These are phyloP conservation scores for Polygonum maritimum DNA, from an alignment of 148 eudicot genomes.

Conservation along the genomic window DNA sequence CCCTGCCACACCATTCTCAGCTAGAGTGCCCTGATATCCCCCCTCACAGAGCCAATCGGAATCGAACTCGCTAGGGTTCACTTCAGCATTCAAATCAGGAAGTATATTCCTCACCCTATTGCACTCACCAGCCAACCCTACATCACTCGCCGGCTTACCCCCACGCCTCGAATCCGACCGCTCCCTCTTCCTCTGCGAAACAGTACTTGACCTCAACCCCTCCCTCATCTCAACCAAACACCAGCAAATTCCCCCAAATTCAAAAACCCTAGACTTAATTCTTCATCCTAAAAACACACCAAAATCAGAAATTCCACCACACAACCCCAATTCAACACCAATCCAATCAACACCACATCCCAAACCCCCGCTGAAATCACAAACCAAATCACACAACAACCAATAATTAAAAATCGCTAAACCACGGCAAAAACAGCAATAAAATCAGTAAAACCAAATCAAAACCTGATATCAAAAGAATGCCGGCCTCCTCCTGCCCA, in stretches of 20 bases:
- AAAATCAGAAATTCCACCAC: conserved; percentile 5
- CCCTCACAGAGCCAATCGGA: background rate
- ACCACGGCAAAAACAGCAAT: background rate
- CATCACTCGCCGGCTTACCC: background rate
- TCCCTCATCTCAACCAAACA: conserved; percentile 32
- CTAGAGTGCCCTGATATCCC: background rate
- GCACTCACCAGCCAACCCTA: background rate
- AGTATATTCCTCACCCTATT: conserved; percentile 10
- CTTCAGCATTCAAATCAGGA: background rate
- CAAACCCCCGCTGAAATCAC: background rate
- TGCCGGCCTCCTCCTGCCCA: background rate
- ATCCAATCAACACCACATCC: background rate
- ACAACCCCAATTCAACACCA: background rate
- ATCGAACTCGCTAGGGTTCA: background rate
- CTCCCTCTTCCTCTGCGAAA: conserved; percentile 8
- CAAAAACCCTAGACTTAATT: background rate
- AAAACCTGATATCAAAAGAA: background rate
- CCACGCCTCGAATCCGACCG: conserved; percentile 11
- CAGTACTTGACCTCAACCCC: conserved; percentile 38
- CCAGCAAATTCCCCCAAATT: conserved; percentile 11
- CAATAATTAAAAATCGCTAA: conserved; percentile 5
- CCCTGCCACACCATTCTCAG: background rate
- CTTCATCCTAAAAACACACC: background rate
- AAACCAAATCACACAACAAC: background rate
- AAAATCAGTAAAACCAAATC: conserved; percentile 5